phyloP scores from a whole-genome alignment of 352 stramenopile genomes.

The Aphanomyces astaci region DNA sequence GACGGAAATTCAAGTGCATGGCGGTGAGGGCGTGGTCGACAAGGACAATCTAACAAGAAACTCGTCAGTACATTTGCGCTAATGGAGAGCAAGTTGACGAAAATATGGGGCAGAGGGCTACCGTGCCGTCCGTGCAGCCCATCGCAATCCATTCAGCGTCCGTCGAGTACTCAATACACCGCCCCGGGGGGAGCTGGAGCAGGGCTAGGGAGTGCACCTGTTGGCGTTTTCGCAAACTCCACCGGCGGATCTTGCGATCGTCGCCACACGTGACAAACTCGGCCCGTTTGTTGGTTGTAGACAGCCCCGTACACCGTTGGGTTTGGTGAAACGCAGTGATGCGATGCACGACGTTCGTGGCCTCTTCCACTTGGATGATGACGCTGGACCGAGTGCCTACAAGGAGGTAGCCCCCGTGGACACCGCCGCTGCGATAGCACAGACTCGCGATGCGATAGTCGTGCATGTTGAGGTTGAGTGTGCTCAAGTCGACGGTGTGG shows the following conservation, averaged over 20 bases:
- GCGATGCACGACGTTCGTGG: neutral
- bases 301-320: neutral
- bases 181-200: conserved; percentile 28
- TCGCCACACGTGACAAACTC: conserved; percentile 20
- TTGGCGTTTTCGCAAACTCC: conserved; percentile 46
- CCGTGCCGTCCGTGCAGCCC: conserved; percentile 47
- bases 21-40: conserved; percentile 29
- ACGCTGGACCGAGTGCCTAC: conserved; percentile 49
- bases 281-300: conserved; percentile 17
- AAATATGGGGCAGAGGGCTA: conserved; percentile 32
- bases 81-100: neutral
- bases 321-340: conserved; percentile 21
- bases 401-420: conserved; percentile 31
- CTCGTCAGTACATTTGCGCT: too few species aligned
- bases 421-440: conserved; percentile 46
- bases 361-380: conserved; percentile 47
- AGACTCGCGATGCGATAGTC: conserved; percentile 66
- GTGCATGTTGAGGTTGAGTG: conserved; percentile 26
- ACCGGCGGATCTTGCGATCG: conserved; percentile 25
- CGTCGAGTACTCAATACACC: conserved; percentile 36
- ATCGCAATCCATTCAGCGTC: conserved; percentile 44
- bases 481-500: conserved; percentile 51
- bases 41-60: conserved; percentile 45
- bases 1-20: conserved; percentile 16
- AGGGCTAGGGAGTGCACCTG: conserved; percentile 28